Conservation (phyloP, 1,284 basidiomycete species). For the Tausonia pullulans region DNA sequence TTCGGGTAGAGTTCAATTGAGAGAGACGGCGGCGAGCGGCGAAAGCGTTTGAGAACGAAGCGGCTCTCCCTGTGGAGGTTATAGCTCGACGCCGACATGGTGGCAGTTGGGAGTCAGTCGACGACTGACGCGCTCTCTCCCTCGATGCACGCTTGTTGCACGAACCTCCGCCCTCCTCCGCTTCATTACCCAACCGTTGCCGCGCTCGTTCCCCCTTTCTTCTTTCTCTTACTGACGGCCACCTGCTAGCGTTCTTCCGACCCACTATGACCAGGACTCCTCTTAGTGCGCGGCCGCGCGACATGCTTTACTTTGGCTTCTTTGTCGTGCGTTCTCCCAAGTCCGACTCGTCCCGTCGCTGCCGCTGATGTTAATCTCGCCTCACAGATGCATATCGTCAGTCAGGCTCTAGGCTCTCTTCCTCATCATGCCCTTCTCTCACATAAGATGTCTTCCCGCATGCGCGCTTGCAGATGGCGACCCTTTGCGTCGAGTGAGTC, state of each 20-base stretch:
- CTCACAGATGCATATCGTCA: constrained; percentile 45
- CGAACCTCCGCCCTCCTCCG: neutral
- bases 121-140: no score
- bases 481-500: constrained; percentile 47
- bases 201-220: neutral
- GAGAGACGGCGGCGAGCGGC: constrained; percentile 34
- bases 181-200: neutral
- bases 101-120: neutral
- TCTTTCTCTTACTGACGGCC: neutral
- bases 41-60: constrained; percentile 33
- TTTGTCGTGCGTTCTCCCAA: constrained; percentile 41
- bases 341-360: neutral
- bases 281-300: constrained; percentile 44
- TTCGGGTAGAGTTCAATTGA: constrained; percentile 32
- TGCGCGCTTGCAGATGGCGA: constrained; percentile 35
- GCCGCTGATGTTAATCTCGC: neutral
- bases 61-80: constrained; percentile 36
- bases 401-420: neutral
- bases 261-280: constrained; percentile 30
- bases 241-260: no score
- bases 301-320: constrained; percentile 52
- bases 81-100: constrained; percentile 36
- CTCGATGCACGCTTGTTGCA: no score
- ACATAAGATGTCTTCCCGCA: neutral
- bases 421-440: neutral